Evolutionary conservation across 106 monocot species (phyloP).

Genomic region (Posidonia australis): DNA sequence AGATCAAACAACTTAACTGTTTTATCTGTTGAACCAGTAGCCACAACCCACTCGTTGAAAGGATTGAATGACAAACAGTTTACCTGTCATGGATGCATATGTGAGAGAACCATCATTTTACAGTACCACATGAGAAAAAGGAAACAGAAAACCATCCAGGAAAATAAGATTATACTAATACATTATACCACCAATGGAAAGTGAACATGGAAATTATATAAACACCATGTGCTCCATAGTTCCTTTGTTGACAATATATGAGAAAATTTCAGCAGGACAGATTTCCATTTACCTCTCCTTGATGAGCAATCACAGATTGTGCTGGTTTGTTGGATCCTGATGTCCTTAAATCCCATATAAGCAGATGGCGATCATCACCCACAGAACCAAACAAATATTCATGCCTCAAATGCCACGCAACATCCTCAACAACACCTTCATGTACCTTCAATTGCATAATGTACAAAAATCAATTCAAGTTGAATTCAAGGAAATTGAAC

Average conservation of each 20-base stretch:
- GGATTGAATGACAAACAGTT: constrained; percentile 98
- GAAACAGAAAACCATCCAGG: neutral
- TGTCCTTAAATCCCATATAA: constrained; percentile 83
- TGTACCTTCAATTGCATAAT: constrained; percentile 45
- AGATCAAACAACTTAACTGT: constrained; percentile 99
- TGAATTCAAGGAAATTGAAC: too few relatives aligned
- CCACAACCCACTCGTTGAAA: constrained; percentile 98
- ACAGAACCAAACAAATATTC: constrained; percentile 93
- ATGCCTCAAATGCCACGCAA: constrained; percentile 97
- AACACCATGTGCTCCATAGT: neutral
- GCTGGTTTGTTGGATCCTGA: constrained; percentile 47
- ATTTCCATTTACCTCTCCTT: constrained; percentile 73
- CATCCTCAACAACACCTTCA: constrained; percentile 97
- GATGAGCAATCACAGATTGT: constrained; percentile 85
- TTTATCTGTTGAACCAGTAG: constrained; percentile 98
- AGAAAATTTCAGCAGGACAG: neutral
- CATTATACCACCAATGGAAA: neutral
- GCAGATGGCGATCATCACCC: constrained; percentile 85
- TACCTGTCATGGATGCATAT: constrained; percentile 35
- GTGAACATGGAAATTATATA: neutral
- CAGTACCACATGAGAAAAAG: neutral
- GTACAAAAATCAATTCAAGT: too few relatives aligned
- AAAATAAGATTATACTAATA: neutral
- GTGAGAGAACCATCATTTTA: neutral
- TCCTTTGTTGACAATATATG: neutral